A percentile compares a stretch with the other conserved stretches of the same genome.
Evolutionary conservation across 768 basidiomycete species (phyloP).

Genomic region (Termitomyces sp.): DNA sequence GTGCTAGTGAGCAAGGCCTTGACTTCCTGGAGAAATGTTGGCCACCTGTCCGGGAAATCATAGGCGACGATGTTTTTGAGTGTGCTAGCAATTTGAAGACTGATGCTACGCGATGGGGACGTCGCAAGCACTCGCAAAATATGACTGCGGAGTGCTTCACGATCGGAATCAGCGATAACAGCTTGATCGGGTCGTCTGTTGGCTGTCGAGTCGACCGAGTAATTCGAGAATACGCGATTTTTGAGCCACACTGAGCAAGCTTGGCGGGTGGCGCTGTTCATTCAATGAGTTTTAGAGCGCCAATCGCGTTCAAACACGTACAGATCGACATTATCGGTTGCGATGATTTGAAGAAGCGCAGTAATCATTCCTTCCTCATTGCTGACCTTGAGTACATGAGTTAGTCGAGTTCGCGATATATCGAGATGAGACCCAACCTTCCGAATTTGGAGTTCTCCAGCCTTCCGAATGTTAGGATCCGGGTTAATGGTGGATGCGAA

Average conservation of each 20-base stretch:
- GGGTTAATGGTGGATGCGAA: constrained; percentile 78
- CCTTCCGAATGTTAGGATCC: constrained; percentile 83
- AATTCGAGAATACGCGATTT: constrained; percentile 74
- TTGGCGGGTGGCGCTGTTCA: constrained; percentile 68
- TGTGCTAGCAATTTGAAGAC: constrained; percentile 68
- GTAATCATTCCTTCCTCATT: constrained; percentile 78
- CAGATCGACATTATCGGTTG: constrained; percentile 70
- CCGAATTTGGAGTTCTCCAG: constrained; percentile 83
- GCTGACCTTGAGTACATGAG: constrained; percentile 46
- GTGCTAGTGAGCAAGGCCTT: constrained; percentile 57
- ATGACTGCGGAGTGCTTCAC: constrained; percentile 61
- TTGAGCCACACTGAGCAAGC: constrained; percentile 87
- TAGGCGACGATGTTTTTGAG: constrained; percentile 69
- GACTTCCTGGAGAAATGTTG: constrained; percentile 60
- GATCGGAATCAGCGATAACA: constrained; percentile 63
- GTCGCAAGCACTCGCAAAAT: constrained; percentile 67
- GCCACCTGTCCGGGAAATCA: constrained; percentile 81
- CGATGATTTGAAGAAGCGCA: constrained; percentile 84
- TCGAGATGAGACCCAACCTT: constrained; percentile 44
- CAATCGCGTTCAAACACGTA: constrained; percentile 45
- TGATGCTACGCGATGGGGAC: constrained; percentile 61
- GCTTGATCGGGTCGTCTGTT: constrained; percentile 51
- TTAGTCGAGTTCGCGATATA: constrained; percentile 5
- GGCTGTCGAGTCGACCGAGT: constrained; percentile 40
- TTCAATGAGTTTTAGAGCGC: neutral